A percentile compares a stretch with the other conserved stretches of the same genome.
Evolutionary conservation across 257 asterid species (phyloP).

Genomic region (Osmanthus fragrans): DNA sequence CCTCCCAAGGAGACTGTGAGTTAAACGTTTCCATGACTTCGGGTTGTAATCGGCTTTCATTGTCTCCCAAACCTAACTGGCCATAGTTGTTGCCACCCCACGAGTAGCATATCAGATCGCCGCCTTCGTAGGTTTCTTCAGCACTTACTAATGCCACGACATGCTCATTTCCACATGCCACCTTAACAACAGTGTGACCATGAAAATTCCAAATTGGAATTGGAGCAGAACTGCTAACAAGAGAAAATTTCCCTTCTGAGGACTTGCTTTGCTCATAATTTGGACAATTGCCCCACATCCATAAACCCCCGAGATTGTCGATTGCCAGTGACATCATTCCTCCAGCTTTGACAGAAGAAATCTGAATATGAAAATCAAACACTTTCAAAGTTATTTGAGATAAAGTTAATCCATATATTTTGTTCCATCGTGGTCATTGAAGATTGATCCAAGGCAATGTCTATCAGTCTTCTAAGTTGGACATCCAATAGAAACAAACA

Average conservation of each 20-base stretch:
- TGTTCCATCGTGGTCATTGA: not conserved
- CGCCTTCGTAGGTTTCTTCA: constrained; percentile 58
- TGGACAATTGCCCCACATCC: constrained; percentile 96
- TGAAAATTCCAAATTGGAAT: constrained; percentile 76
- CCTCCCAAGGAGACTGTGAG: constrained; percentile 61
- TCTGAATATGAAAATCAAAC: constrained; percentile 42
- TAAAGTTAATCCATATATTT: not conserved
- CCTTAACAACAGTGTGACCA: constrained; percentile 82
- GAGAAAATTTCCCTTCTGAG: constrained; percentile 44
- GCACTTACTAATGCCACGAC: constrained; percentile 74
- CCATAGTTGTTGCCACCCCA: constrained; percentile 93
- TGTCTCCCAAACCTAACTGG: constrained; percentile 89
- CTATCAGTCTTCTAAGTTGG: not conserved
- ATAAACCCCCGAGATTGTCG: constrained; percentile 64
- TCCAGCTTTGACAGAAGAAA: constrained; percentile 73
- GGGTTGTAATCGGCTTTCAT: constrained; percentile 55
- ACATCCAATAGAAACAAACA: not conserved
- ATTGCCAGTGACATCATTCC: constrained; percentile 95
- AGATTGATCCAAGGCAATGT: not conserved
- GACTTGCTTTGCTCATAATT: constrained; percentile 43
- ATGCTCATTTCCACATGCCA: constrained; percentile 92
- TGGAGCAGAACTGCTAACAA: constrained; percentile 50
- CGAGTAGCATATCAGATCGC: constrained; percentile 69
- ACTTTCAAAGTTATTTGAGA: not conserved
- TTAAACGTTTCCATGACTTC: constrained; percentile 55